Evolutionary conservation across 441 rosid species (phyloP).

Genomic region (Brassica balearica): DNA sequence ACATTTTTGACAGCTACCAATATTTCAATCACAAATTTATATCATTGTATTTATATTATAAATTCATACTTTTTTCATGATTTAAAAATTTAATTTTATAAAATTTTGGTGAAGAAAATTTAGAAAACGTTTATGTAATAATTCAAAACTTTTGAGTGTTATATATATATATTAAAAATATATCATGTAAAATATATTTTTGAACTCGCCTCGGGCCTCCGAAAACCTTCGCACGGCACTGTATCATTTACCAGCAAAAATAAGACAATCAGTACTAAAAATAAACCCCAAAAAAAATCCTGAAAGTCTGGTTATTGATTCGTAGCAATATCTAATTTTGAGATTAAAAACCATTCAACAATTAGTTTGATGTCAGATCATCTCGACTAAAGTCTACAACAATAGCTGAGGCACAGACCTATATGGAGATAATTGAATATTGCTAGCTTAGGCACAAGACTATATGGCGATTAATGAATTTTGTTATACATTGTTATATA

Average conservation of each 20-base stretch:
- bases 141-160: no score
- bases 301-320: not conserved
- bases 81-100: no score
- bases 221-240: no score
- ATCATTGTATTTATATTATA: no score
- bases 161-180: no score
- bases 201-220: no score
- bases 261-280: not conserved
- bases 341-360: conserved; percentile 2
- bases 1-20: no score
- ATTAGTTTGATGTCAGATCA: not conserved
- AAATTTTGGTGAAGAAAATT: no score
- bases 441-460: conserved; percentile 6
- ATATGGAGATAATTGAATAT: not conserved
- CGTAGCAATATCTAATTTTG: not conserved
- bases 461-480: conserved; percentile 17
- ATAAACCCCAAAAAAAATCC: not conserved
- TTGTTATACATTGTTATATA: not conserved
- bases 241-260: not conserved
- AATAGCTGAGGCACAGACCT: not conserved
- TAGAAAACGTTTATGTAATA: no score
- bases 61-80: no score
- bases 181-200: no score
- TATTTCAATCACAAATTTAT: no score
- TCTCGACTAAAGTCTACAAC: conserved; percentile 4